These are phyloP conservation scores for Diaporthe citrichinensis DNA, from an alignment of 2,329 filamentous ascomycete species.

Conservation along the genomic window DNA sequence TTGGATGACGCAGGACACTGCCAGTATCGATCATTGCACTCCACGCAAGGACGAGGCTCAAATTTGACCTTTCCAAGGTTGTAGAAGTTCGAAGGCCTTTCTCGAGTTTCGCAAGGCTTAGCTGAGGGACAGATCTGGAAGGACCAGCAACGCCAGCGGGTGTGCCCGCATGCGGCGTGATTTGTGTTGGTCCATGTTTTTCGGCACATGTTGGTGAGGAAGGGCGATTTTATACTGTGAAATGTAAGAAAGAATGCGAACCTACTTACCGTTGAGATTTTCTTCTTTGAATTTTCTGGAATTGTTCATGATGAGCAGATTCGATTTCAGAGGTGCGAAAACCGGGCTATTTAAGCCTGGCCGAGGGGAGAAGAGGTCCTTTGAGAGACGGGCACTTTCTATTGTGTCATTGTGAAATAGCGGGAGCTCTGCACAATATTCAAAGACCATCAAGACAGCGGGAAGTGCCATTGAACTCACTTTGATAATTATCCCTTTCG, in stretches of 20 bases:
- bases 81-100: background rate
- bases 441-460: background rate
- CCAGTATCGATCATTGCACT: background rate
- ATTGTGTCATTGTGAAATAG: background rate
- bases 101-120: background rate
- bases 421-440: background rate
- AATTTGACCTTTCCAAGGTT: background rate
- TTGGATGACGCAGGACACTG: background rate
- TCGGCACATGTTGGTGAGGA: background rate
- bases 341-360: no score
- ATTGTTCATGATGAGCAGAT: background rate
- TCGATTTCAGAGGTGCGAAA: background rate
- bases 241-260: no score
- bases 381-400: background rate
- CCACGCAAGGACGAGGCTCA: background rate
- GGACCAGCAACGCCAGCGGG: background rate
- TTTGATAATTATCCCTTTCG: background rate
- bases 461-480: no score
- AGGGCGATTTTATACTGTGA: no score
- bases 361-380: background rate
- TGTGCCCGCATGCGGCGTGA: background rate
- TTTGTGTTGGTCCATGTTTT: background rate
- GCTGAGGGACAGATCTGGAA: conserved; percentile 6
- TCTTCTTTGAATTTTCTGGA: background rate
- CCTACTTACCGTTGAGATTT: background rate